A percentile compares a stretch with the other conserved stretches of the same genome.
Conservation (phyloP, 2,329 filamentous ascomycete species). For the Claviceps sp. region DNA sequence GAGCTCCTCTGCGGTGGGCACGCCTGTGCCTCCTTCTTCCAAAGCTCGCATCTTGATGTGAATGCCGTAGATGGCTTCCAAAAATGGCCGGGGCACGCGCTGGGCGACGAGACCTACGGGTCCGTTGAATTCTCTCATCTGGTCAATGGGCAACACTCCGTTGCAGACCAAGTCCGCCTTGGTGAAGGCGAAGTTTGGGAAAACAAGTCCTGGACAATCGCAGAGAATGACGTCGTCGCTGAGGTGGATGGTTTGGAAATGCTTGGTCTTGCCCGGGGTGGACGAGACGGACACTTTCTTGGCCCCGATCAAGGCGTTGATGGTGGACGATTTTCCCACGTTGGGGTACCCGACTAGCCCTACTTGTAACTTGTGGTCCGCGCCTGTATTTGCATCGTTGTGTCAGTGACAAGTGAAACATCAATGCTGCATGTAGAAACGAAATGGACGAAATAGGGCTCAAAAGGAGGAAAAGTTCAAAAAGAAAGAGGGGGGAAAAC, state of each 20-base stretch:
- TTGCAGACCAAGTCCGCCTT: slow-evolving; percentile 95
- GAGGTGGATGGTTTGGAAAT: slow-evolving; percentile 96
- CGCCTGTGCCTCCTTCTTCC: slow-evolving; percentile 86
- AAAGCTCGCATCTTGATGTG: slow-evolving; percentile 65
- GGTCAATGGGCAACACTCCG: slow-evolving; percentile 90
- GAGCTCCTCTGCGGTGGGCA: slow-evolving; percentile 73
- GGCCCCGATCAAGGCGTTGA: slow-evolving; percentile 94
- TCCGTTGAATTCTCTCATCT: slow-evolving; percentile 83
- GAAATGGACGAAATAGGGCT: too few relatives aligned
- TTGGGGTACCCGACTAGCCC: slow-evolving; percentile 96
- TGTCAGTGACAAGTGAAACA: slow-evolving; percentile 4
- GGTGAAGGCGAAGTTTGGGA: slow-evolving; percentile 93
- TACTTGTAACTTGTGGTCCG: slow-evolving; percentile 63
- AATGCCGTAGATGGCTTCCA: slow-evolving; percentile 91
- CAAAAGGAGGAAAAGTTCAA: too few relatives aligned
- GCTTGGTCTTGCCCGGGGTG: slow-evolving; percentile 96
- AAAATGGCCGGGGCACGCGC: slow-evolving; percentile 73
- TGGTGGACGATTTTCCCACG: slow-evolving; percentile 97
- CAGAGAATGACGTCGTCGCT: slow-evolving; percentile 82
- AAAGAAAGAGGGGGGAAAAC: slow-evolving; percentile 6
- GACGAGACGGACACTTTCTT: slow-evolving; percentile 98
- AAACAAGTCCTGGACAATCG: slow-evolving; percentile 96
- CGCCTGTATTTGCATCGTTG: slow-evolving; percentile 18
- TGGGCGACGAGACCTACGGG: slow-evolving; percentile 72
- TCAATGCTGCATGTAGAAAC: neutral